Evolutionary conservation across 441 rosid genomes (phyloP).

Genomic region (Adansonia rubrostipa): DNA sequence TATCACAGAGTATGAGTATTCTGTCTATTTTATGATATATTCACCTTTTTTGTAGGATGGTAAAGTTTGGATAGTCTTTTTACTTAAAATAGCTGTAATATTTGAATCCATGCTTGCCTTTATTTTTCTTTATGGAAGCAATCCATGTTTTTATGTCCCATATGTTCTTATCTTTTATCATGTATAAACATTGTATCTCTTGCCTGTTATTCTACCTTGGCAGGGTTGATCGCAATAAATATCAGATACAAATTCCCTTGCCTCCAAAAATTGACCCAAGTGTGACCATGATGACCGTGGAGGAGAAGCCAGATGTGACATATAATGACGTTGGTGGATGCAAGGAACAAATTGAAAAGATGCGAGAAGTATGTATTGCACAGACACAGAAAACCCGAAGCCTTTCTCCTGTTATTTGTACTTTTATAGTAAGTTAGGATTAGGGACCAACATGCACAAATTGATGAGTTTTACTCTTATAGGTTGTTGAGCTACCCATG

Average conservation of each 20-base stretch:
- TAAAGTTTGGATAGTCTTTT: background rate
- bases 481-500: slow-evolving; percentile 99
- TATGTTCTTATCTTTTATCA: background rate
- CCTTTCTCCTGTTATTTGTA: background rate
- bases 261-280: slow-evolving; percentile 99
- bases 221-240: slow-evolving; percentile 94
- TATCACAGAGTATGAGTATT: background rate
- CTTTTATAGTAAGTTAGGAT: slow-evolving; percentile 3
- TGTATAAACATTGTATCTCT: background rate
- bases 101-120: background rate
- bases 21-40: background rate
- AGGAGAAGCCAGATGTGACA: slow-evolving; percentile 99
- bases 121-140: too few relatives aligned
- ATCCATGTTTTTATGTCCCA: too few relatives aligned
- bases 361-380: slow-evolving; percentile 71
- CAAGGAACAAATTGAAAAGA: slow-evolving; percentile 94
- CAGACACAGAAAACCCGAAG: background rate
- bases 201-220: slow-evolving; percentile 26
- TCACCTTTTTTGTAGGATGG: background rate
- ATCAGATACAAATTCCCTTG: slow-evolving; percentile 95
- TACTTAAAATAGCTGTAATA: background rate
- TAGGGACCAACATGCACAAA: background rate
- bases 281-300: slow-evolving; percentile 99
- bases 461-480: slow-evolving; percentile 20
- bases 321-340: slow-evolving; percentile 99